phyloP scores from a whole-genome alignment of 2,329 filamentous ascomycete species.

The Tympanopsis confertula region DNA sequence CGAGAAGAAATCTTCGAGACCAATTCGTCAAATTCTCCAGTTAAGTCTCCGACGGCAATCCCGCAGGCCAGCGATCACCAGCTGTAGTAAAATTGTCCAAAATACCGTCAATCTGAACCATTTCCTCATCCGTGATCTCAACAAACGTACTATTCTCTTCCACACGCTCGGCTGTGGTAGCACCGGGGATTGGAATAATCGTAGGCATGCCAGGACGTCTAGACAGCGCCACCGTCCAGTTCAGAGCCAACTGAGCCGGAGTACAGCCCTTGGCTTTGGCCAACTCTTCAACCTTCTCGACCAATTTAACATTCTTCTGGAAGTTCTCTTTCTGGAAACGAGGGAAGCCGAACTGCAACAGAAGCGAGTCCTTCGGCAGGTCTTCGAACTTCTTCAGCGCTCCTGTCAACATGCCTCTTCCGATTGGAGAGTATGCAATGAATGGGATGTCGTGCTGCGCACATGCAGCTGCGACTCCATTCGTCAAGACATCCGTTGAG shows the following conservation, averaged over 20 bases:
- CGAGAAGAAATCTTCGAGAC: no score
- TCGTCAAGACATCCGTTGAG: slow-evolving; percentile 31
- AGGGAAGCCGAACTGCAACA: slow-evolving; percentile 32
- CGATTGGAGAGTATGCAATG: slow-evolving; percentile 62
- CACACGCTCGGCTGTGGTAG: slow-evolving; percentile 41
- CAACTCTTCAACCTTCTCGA: slow-evolving; percentile 41
- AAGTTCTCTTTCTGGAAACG: slow-evolving; percentile 54
- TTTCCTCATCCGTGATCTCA: slow-evolving; percentile 34
- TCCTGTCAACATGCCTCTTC: slow-evolving; percentile 45
- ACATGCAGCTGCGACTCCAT: slow-evolving; percentile 41
- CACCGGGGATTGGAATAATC: slow-evolving; percentile 58
- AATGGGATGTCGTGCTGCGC: slow-evolving; percentile 56
- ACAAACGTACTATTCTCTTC: slow-evolving; percentile 45
- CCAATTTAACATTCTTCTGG: slow-evolving; percentile 50
- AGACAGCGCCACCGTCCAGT: slow-evolving; percentile 44
- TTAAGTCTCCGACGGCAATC: slow-evolving; percentile 22
- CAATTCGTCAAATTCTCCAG: no score
- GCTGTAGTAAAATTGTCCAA: slow-evolving; percentile 32
- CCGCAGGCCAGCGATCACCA: slow-evolving; percentile 34
- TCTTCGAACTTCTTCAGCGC: slow-evolving; percentile 38
- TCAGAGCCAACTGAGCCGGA: slow-evolving; percentile 52
- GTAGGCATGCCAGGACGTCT: slow-evolving; percentile 37
- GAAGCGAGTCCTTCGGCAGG: slow-evolving; percentile 31
- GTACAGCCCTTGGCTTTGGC: slow-evolving; percentile 49
- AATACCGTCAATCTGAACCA: slow-evolving; percentile 35